These are phyloP conservation scores for Pichia rugopelliculosa DNA, from an alignment of 805 yeast genomes.

Conservation along the genomic window DNA sequence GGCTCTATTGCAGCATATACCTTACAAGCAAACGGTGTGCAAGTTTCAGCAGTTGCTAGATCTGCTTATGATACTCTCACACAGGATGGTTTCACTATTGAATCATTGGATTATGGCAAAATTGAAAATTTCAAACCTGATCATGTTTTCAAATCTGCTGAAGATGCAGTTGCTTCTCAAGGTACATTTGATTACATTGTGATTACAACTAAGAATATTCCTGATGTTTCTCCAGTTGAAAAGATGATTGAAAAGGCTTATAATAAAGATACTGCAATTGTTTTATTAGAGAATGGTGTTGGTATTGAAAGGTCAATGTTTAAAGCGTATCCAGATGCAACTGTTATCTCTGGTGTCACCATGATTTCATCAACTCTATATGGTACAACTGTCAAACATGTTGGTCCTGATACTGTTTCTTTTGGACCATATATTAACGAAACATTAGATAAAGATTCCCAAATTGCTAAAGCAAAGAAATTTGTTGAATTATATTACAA, in stretches of 20 bases:
- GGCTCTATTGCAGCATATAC: slow-evolving; percentile 73
- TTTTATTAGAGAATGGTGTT: slow-evolving; percentile 35
- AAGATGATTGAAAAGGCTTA: slow-evolving; percentile 21
- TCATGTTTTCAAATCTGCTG: slow-evolving; percentile 33
- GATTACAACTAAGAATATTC: slow-evolving; percentile 57
- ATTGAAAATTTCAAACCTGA: slow-evolving; percentile 48
- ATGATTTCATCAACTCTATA: slow-evolving; percentile 30
- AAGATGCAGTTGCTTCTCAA: slow-evolving; percentile 36
- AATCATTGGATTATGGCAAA: slow-evolving; percentile 57
- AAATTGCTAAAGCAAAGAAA: slow-evolving; percentile 25
- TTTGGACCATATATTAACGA: slow-evolving; percentile 33
- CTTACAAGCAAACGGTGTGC: slow-evolving; percentile 40
- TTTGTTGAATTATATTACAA: slow-evolving; percentile 31
- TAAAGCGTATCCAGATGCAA: slow-evolving; percentile 28
- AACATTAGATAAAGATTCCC: slow-evolving; percentile 19
- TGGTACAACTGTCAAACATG: slow-evolving; percentile 28
- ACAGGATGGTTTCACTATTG: slow-evolving; percentile 48
- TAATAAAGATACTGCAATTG: slow-evolving; percentile 28
- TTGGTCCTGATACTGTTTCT: slow-evolving; percentile 27
- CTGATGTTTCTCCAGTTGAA: slow-evolving; percentile 50
- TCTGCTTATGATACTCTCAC: slow-evolving; percentile 51
- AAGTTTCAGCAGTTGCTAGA: slow-evolving; percentile 57
- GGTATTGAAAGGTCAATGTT: slow-evolving; percentile 32
- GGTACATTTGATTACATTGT: slow-evolving; percentile 48
- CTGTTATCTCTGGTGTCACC: slow-evolving; percentile 34